phyloP scores from a whole-genome alignment of 129 eudicot genomes.

The Smallanthus sonchifolius region DNA sequence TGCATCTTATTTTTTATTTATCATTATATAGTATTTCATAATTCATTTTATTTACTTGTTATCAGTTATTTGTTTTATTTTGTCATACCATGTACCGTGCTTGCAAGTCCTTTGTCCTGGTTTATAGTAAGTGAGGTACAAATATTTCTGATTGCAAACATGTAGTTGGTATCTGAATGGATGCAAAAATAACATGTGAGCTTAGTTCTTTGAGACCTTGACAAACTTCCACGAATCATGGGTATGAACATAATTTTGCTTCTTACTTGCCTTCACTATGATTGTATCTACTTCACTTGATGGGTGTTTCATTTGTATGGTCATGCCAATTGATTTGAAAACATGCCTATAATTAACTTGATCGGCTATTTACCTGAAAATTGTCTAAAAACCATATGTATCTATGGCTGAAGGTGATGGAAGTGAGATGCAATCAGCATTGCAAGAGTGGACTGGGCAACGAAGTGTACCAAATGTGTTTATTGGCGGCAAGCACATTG shows the following conservation, averaged over 20 bases:
- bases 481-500: slow-evolving; percentile 85
- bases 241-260: not conserved
- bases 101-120: not conserved
- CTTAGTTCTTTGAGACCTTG: slow-evolving; percentile 4
- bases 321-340: slow-evolving; percentile 2
- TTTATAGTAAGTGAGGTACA: not conserved
- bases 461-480: slow-evolving; percentile 91
- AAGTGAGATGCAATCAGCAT: slow-evolving; percentile 76
- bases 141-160: not conserved
- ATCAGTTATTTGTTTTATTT: no score
- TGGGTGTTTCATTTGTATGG: not conserved
- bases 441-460: slow-evolving; percentile 64
- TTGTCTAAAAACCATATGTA: not conserved
- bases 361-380: not conserved
- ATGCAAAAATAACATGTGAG: not conserved
- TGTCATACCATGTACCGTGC: not conserved
- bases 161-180: not conserved
- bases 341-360: not conserved
- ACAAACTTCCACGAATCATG: slow-evolving; percentile 4
- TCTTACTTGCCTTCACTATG: not conserved
- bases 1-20: not conserved
- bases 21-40: no score
- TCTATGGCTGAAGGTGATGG: slow-evolving; percentile 61
- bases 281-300: not conserved
- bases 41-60: no score